These are phyloP conservation scores for Wallacemonas sp. DNA, from an alignment of 208 protist species.

Conservation along the genomic window DNA sequence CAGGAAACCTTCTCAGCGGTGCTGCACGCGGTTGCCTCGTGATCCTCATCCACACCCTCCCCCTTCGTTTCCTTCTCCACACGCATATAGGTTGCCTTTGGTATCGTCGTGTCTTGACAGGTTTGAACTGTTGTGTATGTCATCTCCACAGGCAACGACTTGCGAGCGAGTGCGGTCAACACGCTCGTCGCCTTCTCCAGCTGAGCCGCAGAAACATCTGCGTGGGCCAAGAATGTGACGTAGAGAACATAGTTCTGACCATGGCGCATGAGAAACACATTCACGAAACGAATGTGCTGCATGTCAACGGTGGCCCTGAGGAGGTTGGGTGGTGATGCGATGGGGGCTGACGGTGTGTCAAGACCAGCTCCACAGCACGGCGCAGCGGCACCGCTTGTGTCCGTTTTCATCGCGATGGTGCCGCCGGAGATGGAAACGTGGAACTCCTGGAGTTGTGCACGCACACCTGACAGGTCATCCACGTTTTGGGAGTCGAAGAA, in stretches of 20 bases:
- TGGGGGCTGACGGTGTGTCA: background rate
- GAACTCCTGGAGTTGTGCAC: constrained; percentile 62
- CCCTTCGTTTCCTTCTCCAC: background rate
- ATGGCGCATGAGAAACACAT: constrained; percentile 85
- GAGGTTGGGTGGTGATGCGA: background rate
- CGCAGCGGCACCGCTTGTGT: constrained; percentile 5
- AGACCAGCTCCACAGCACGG: background rate
- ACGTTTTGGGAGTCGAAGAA: constrained; percentile 88
- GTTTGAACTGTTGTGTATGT: constrained; percentile 52
- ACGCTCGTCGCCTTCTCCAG: constrained; percentile 38
- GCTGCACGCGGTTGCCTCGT: too few species aligned
- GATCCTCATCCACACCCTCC: background rate
- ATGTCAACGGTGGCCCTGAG: background rate
- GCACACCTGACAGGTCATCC: constrained; percentile 59
- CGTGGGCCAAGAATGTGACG: constrained; percentile 65
- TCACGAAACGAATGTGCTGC: constrained; percentile 57
- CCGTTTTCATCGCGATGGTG: background rate
- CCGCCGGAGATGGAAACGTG: constrained; percentile 26
- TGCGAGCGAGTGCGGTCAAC: constrained; percentile 52
- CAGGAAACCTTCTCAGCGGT: constrained; percentile 1
- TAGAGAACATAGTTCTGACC: constrained; percentile 79
- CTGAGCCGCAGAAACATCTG: constrained; percentile 30
- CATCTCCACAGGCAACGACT: constrained; percentile 50
- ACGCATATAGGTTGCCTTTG: constrained; percentile 21
- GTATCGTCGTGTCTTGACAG: constrained; percentile 34